A percentile compares a stretch with the other conserved stretches of the same genome.
Evolutionary conservation across 495 filamentous ascomycete species (phyloP).

Genomic region (Neurospora sp.): DNA sequence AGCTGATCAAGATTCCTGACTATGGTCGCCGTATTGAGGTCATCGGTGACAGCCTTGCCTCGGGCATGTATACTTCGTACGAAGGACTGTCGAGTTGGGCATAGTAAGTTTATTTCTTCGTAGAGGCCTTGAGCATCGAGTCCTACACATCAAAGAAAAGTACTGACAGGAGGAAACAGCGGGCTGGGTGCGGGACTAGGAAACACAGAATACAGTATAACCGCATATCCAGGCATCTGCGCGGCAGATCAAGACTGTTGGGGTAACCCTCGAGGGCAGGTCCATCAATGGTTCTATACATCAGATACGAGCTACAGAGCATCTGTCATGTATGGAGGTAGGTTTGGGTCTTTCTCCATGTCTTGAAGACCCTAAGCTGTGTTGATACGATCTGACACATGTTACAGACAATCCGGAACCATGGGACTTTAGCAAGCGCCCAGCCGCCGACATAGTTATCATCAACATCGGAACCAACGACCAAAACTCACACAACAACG

Average conservation of each 20-base stretch:
- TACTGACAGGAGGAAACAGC: slow-evolving; percentile 4
- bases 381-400: neutral
- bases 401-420: slow-evolving; percentile 39
- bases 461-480: slow-evolving; percentile 65
- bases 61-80: slow-evolving; percentile 54
- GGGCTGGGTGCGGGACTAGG: slow-evolving; percentile 50
- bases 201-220: slow-evolving; percentile 53
- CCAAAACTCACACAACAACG: slow-evolving; percentile 48
- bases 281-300: slow-evolving; percentile 57
- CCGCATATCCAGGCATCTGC: slow-evolving; percentile 53
- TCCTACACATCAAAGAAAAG: neutral
- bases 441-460: slow-evolving; percentile 54
- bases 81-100: slow-evolving; percentile 52
- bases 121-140: neutral
- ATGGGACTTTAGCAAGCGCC: slow-evolving; percentile 50
- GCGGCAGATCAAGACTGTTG: slow-evolving; percentile 49
- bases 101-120: slow-evolving; percentile 23
- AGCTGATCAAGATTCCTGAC: slow-evolving; percentile 41
- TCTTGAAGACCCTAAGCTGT: too few relatives aligned
- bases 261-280: slow-evolving; percentile 43
- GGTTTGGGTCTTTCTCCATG: neutral
- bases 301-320: slow-evolving; percentile 49
- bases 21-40: slow-evolving; percentile 49
- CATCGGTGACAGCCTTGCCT: slow-evolving; percentile 50
- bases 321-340: slow-evolving; percentile 38